Percentiles rank a stretch among this genome's conserved stretches.
phyloP scores from a whole-genome alignment of 1,284 basidiomycete species.

The Cutaneotrichosporon cavernicola region DNA sequence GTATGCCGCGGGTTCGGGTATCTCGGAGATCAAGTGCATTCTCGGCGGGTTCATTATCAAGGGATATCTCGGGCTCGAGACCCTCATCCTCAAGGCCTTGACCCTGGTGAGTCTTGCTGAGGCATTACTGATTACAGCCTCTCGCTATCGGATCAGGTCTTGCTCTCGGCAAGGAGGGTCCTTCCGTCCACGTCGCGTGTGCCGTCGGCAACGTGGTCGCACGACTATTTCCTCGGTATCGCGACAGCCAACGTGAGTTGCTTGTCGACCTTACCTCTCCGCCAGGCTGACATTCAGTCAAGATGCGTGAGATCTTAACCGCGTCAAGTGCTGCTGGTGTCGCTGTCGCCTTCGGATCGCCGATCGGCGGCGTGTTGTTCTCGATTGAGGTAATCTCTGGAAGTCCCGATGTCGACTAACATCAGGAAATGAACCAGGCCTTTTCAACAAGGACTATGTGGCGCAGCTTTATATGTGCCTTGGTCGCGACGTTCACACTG shows the following conservation, averaged over 20 bases:
- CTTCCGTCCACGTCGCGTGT: conserved; percentile 95
- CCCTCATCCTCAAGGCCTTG: conserved; percentile 85
- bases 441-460: conserved; percentile 99
- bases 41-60: conserved; percentile 96
- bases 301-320: conserved; percentile 92
- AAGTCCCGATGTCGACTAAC: background rate
- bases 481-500: conserved; percentile 93
- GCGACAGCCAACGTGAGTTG: conserved; percentile 75
- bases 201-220: conserved; percentile 88
- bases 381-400: conserved; percentile 58
- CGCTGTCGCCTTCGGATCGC: conserved; percentile 94
- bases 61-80: conserved; percentile 85
- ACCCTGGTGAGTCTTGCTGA: conserved; percentile 65
- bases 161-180: conserved; percentile 97
- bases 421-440: conserved; percentile 94
- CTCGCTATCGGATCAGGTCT: conserved; percentile 96
- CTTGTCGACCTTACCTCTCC: background rate
- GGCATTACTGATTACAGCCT: conserved; percentile 61
- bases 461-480: conserved; percentile 93
- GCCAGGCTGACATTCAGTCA: conserved; percentile 59
- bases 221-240: conserved; percentile 74
- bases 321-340: conserved; percentile 96
- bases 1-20: conserved; percentile 96
- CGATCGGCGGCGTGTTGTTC: conserved; percentile 96
- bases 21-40: conserved; percentile 99